Evolutionary conservation across 495 filamentous ascomycete species (phyloP).

Genomic region (Aspergillus nanangensis): DNA sequence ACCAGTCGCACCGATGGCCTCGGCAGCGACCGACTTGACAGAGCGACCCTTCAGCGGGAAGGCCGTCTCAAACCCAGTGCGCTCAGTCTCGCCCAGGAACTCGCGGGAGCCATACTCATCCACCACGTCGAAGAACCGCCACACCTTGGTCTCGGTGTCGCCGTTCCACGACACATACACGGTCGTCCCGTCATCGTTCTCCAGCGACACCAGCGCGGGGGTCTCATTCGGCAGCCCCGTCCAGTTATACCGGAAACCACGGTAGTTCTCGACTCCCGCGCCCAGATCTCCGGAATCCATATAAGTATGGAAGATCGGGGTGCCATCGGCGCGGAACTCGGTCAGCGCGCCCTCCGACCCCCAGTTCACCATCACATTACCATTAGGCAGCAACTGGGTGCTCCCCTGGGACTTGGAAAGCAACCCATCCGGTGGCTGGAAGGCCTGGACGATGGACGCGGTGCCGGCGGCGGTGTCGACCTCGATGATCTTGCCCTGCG

Average conservation of each 20-base stretch:
- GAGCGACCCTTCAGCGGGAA: conserved; percentile 14
- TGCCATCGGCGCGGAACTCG: conserved; percentile 45
- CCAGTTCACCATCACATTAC: conserved; percentile 53
- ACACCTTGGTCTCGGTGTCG: conserved; percentile 33
- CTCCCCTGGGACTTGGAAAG: conserved; percentile 53
- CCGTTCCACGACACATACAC: conserved; percentile 43
- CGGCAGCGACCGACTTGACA: conserved; percentile 16
- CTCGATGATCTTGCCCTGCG: conserved; percentile 51
- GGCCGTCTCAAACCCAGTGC: conserved; percentile 36
- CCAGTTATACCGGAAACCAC: conserved; percentile 33
- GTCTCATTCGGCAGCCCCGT: conserved; percentile 27
- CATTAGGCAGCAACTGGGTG: conserved; percentile 50
- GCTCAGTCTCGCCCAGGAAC: conserved; percentile 29
- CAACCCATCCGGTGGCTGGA: conserved; percentile 42
- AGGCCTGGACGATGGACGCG: conserved; percentile 39
- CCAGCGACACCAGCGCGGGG: conserved; percentile 30
- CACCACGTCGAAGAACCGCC: conserved; percentile 33
- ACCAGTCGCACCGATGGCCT: conserved; percentile 14
- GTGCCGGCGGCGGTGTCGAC: conserved; percentile 47
- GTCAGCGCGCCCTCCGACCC: conserved; percentile 50
- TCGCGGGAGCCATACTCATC: conserved; percentile 28
- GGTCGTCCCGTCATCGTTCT: conserved; percentile 20
- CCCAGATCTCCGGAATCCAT: conserved; percentile 28
- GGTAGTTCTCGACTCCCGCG: conserved; percentile 32
- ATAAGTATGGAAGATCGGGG: conserved; percentile 41